Percentiles rank a stretch among this genome's conserved stretches.
phyloP scores from a whole-genome alignment of 1,284 basidiomycete genomes.

The Hymenochaete sp. region DNA sequence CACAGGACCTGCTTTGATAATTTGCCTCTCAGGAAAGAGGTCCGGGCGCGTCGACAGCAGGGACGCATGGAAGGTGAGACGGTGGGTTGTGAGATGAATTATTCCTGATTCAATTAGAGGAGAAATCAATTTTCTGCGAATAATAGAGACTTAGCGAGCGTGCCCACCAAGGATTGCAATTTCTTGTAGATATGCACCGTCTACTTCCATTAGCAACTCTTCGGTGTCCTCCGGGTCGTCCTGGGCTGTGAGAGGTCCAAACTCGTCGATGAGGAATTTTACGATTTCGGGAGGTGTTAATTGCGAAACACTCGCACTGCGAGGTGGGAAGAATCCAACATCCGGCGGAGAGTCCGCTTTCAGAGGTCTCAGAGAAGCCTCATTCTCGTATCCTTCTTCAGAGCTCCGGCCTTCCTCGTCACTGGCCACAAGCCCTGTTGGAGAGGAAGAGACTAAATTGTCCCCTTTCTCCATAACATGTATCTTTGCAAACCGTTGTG shows the following conservation, averaged over 20 bases:
- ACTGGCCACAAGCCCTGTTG: no score
- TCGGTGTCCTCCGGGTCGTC: slow-evolving; percentile 40
- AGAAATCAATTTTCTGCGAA: no score
- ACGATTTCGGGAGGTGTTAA: slow-evolving; percentile 24
- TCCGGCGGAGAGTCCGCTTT: no score
- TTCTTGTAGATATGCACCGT: slow-evolving; percentile 42
- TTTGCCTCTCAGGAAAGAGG: slow-evolving; percentile 23
- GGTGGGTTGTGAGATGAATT: slow-evolving; percentile 57
- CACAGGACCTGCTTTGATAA: slow-evolving; percentile 48
- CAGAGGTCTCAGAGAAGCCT: no score
- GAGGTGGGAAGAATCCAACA: no score
- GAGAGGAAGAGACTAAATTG: background rate
- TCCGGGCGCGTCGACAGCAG: slow-evolving; percentile 40
- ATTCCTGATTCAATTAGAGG: no score
- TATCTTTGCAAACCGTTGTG: slow-evolving; percentile 15
- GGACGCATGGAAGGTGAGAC: slow-evolving; percentile 57
- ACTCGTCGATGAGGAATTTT: slow-evolving; percentile 50
- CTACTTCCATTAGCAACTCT: slow-evolving; percentile 43
- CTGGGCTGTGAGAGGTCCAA: slow-evolving; percentile 35
- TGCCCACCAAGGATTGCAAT: slow-evolving; percentile 43
- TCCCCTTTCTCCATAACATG: slow-evolving; percentile 3
- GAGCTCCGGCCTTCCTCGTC: no score
- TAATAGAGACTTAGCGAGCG: no score
- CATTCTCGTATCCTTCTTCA: background rate
- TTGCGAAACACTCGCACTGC: slow-evolving; percentile 8